These are phyloP conservation scores for Macaranga tanarius DNA, from an alignment of 441 rosid species.

Conservation along the genomic window DNA sequence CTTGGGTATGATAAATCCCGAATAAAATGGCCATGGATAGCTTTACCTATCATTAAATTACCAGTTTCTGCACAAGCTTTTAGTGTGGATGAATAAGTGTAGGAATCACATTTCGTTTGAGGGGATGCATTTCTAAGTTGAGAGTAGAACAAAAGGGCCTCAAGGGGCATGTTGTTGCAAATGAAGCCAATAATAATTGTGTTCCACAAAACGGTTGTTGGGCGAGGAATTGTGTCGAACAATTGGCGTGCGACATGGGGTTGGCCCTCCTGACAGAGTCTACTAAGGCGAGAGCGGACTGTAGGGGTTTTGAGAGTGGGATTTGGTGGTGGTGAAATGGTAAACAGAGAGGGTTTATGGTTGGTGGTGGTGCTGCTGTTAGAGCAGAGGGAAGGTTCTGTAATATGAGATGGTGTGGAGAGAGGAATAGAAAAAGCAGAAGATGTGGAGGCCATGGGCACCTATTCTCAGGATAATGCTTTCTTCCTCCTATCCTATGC, in stretches of 20 bases:
- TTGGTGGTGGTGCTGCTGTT: slow-evolving; percentile 28
- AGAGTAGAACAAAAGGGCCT: slow-evolving; percentile 68
- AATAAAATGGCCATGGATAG: slow-evolving; percentile 74
- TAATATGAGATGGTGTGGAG: slow-evolving; percentile 29
- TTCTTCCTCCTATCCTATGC: neutral
- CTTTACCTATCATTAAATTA: slow-evolving; percentile 53
- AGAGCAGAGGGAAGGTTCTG: neutral
- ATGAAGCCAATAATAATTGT: slow-evolving; percentile 78
- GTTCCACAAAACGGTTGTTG: slow-evolving; percentile 73
- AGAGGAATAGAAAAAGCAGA: slow-evolving; percentile 49
- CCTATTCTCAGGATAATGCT: neutral
- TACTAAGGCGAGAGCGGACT: slow-evolving; percentile 71
- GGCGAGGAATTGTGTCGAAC: slow-evolving; percentile 79
- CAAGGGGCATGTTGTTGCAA: slow-evolving; percentile 67
- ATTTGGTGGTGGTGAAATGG: slow-evolving; percentile 36
- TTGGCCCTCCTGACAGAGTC: slow-evolving; percentile 69
- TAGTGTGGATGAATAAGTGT: slow-evolving; percentile 80
- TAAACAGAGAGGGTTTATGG: slow-evolving; percentile 21
- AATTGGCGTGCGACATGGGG: slow-evolving; percentile 76
- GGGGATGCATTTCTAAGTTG: slow-evolving; percentile 58
- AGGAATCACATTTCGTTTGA: slow-evolving; percentile 53
- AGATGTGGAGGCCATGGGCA: slow-evolving; percentile 29
- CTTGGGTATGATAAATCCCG: slow-evolving; percentile 65
- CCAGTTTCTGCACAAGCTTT: slow-evolving; percentile 73
- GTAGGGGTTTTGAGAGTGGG: slow-evolving; percentile 58